Evolutionary conservation across 345 rosid species (phyloP), one percentile per base, ranked within the genome.

Genomic region (Nephelium lappaceum): DNA sequence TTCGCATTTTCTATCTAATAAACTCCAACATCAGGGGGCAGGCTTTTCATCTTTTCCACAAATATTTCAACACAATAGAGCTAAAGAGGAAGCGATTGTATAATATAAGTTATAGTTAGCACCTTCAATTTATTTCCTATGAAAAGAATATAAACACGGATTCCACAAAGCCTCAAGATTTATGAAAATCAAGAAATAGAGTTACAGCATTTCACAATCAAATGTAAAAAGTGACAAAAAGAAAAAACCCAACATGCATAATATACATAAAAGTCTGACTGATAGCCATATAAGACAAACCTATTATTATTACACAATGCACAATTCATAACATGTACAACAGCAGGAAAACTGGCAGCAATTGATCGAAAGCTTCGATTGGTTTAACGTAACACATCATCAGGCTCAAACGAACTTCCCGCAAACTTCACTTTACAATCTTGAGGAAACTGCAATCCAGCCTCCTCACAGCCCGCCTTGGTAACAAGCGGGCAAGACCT

Each of bases 401-500:
- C 93, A 21, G 93, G 90, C 83, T 92, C 95, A 21, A 73, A 78
- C 79, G 93, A 86, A 81, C 94, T 84, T 72, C 96, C 95, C 0
- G 78, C 66, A 77, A 88, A 96, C 83, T 93, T 91, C 83, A 96
- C 97, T 88, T 87, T 93, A 86, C 97, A 96, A 81, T 67, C 76
- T 27, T 80, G 73, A 4, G 97, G 98, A 78, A 96, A 96, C 78
- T 64, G 86, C 64, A 96, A 74, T 18, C 93, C 95, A 77, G 93
- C 98, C 86, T 90, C 98, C 68, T 86, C 92, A 58, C 97, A 96
- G 36, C 80, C 90, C 7, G 79, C 87, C 92, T 93, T 78, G 10
- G 97, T 92, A 51, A 91, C 83, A 81, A 82, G 87, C 3, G 94
- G 93, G 85, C 97, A 93, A 71, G 98, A 92, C 82, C 98, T 86